These are phyloP conservation scores for Citrus sinensis DNA, from an alignment of 345 rosid genomes.

Conservation along the genomic window DVS_A1.0 CM039162.1:30296001-30296500, in stretches of 20 bases:
- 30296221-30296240: neutral
- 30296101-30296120: neutral
- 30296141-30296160: too few relatives aligned
- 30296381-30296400: neutral
- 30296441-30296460: neutral
- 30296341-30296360: neutral
- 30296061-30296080: constrained; percentile 15
- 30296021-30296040: constrained; percentile 87
- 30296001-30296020: constrained; percentile 92
- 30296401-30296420: neutral
- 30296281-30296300: neutral
- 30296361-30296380: neutral
- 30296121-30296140: too few relatives aligned
- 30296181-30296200: too few relatives aligned
- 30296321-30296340: neutral
- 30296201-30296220: neutral
- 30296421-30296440: neutral
- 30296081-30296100: constrained; percentile 5
- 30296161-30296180: too few relatives aligned
- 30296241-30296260: neutral
- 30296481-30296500: too few relatives aligned
- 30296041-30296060: constrained; percentile 60
- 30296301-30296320: too few relatives aligned
- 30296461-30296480: neutral
- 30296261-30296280: neutral